Evolutionary conservation across 73 alveolate species (phyloP), one percentile per base, ranked within the genome.

Genomic region (Symbiodinium natans): DNA sequence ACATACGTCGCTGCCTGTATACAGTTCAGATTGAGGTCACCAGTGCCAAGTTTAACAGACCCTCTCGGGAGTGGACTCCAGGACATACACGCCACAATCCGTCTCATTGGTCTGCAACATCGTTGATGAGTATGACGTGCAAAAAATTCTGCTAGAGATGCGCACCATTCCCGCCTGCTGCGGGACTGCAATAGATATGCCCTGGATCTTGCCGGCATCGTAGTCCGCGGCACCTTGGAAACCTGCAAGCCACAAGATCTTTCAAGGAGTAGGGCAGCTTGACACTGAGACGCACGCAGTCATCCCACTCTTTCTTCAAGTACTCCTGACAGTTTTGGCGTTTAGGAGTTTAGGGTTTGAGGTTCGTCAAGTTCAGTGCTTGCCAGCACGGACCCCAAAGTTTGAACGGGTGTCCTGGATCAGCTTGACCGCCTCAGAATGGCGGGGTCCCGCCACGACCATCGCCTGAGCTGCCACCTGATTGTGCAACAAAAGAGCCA

Each of bases 81-180:
- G 56, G 40, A 90, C 96, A 38, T 41, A 90, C 83, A 90, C 41
- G 39, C 96, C 96, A 38, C 96, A 90, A 52, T 90, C 96, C 52
- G 96, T 90, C 33, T 33, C 77, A 56, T 90, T 90, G 54, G 87
- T 90, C 96, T 90, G 74, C 34, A 27, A 34, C 77, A 23, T 27
- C 34, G 59, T 46, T 6, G 59, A 46, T 13, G 21, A 46, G 13
- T n/a, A n/a, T n/a, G n/a, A 48, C 1, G 13, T 25, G 63, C 63
- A 48, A 48, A 48, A 48, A 17, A 5, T 48, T 48, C n/a, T n/a
- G n/a, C 59, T 46, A 46, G 31, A 59, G 27, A 25, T 59, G 34
- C 33, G 29, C 77, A 59, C 33, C 36, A 59, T 59, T 6, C 77
- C 29, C 77, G 38, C 96, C 96, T 90, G 96, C 52, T 90, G 88